Conservation (phyloP, 768 basidiomycete genomes). For the Hygrocybe punicea region DNA sequence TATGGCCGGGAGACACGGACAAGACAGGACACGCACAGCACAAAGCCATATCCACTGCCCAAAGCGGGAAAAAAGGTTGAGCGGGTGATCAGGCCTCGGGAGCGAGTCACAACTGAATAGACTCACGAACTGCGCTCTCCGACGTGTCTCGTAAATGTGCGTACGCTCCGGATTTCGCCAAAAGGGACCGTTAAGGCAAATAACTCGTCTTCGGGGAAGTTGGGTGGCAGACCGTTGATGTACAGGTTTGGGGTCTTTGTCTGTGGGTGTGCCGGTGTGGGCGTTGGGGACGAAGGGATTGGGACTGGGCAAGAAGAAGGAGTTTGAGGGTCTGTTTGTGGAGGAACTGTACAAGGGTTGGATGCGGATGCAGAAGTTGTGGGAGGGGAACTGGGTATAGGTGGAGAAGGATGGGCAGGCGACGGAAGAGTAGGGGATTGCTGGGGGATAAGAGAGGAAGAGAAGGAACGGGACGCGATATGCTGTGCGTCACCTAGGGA, state of each 20-base stretch:
- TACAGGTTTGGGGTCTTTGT: conserved; percentile 76
- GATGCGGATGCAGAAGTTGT: neutral
- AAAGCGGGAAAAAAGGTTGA: neutral
- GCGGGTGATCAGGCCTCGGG: neutral
- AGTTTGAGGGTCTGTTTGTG: neutral
- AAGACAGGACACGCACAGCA: conserved; percentile 51
- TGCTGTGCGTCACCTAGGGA: neutral
- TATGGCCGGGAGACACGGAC: neutral
- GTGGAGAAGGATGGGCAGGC: neutral
- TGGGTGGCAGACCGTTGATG: conserved; percentile 82
- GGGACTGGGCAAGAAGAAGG: neutral
- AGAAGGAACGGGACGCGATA: neutral
- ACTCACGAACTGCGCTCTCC: conserved; percentile 53
- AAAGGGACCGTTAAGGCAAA: conserved; percentile 69
- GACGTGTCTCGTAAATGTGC: conserved; percentile 81
- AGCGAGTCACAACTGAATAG: neutral
- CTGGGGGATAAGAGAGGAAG: neutral
- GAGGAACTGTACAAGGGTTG: neutral
- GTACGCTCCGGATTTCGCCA: conserved; percentile 70
- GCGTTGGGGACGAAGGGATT: neutral
- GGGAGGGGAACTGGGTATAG: neutral
- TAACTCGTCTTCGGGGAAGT: conserved; percentile 77
- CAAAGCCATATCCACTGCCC: conserved; percentile 75
- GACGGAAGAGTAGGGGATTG: neutral
- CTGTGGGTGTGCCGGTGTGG: neutral